These are phyloP conservation scores for Quercus suber DNA, from an alignment of 306 rosid species.

Conservation along the genomic window DNA sequence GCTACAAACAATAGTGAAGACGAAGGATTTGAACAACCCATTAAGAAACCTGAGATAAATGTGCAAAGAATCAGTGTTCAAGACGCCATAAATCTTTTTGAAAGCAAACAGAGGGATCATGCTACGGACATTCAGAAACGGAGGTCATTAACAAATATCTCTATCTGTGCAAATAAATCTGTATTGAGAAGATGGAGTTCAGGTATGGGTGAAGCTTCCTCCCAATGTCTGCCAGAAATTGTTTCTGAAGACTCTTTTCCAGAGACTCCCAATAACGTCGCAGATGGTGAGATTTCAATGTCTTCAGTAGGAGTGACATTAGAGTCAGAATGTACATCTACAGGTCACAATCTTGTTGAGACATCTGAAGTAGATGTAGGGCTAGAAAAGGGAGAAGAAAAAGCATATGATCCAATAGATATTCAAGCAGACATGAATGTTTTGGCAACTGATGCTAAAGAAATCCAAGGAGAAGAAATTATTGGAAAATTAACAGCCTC, in stretches of 20 bases:
- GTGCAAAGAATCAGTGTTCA: constrained; percentile 87
- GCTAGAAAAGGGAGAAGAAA: constrained; percentile 41
- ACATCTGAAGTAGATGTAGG: constrained; percentile 34
- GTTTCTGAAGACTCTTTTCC: constrained; percentile 46
- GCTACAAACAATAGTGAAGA: constrained; percentile 55
- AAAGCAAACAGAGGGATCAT: constrained; percentile 82
- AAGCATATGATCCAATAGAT: constrained; percentile 37
- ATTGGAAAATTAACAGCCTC: constrained; percentile 45
- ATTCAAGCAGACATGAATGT: constrained; percentile 36
- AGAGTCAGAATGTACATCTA: constrained; percentile 41
- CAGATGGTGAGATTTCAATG: constrained; percentile 30
- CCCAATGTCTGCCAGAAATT: constrained; percentile 48
- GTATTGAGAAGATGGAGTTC: constrained; percentile 98
- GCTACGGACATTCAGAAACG: constrained; percentile 52
- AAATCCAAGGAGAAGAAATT: constrained; percentile 38
- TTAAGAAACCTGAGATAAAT: constrained; percentile 65
- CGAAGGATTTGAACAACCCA: constrained; percentile 51
- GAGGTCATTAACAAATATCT: constrained; percentile 59
- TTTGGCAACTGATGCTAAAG: constrained; percentile 27
- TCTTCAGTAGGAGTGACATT: constrained; percentile 33
- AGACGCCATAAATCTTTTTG: constrained; percentile 89
- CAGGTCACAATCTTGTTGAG: constrained; percentile 33
- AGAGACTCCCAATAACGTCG: constrained; percentile 35
- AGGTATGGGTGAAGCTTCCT: constrained; percentile 68
- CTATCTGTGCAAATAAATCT: constrained; percentile 66